Evolutionary conservation across 805 yeast species (phyloP).

Genomic region (Sugiyamaella lignohabitans): DNA sequence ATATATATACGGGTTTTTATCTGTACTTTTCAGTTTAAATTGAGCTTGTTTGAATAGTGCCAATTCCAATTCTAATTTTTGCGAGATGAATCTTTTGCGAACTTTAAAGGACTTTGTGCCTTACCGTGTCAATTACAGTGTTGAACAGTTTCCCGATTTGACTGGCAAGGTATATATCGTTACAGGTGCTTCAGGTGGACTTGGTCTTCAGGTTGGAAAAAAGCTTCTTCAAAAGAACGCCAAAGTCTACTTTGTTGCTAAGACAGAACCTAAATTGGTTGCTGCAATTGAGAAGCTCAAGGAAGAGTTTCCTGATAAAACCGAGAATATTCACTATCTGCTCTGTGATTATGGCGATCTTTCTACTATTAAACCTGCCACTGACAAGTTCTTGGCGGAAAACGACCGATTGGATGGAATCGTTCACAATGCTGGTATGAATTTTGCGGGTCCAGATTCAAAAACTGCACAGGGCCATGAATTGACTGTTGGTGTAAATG

Average conservation of each 20-base stretch:
- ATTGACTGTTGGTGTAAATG: slow-evolving; percentile 41
- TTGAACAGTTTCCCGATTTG: slow-evolving; percentile 31
- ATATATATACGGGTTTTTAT: too few species aligned
- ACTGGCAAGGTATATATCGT: slow-evolving; percentile 30
- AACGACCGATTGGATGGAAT: slow-evolving; percentile 25
- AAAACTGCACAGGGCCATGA: slow-evolving; percentile 41
- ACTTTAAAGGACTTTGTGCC: too few species aligned
- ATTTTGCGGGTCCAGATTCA: slow-evolving; percentile 31
- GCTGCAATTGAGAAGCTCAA: slow-evolving; percentile 29
- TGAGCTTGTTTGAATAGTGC: too few species aligned
- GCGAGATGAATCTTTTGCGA: too few species aligned
- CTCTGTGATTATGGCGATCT: slow-evolving; percentile 7
- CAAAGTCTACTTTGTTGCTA: slow-evolving; percentile 33
- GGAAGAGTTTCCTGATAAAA: slow-evolving; percentile 30
- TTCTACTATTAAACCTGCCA: slow-evolving; percentile 9
- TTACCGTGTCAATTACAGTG: too few species aligned
- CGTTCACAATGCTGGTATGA: slow-evolving; percentile 42
- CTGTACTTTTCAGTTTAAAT: too few species aligned
- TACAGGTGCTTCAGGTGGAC: slow-evolving; percentile 33
- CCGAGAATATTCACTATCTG: slow-evolving; percentile 19
- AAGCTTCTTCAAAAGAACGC: slow-evolving; percentile 31
- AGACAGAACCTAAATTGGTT: slow-evolving; percentile 31
- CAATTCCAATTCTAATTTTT: too few species aligned
- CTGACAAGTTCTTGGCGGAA: slow-evolving; percentile 6
- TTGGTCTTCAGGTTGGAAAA: slow-evolving; percentile 32